Conservation (phyloP, 2,329 filamentous ascomycete species). For the Xylariaceae sp. region DNA sequence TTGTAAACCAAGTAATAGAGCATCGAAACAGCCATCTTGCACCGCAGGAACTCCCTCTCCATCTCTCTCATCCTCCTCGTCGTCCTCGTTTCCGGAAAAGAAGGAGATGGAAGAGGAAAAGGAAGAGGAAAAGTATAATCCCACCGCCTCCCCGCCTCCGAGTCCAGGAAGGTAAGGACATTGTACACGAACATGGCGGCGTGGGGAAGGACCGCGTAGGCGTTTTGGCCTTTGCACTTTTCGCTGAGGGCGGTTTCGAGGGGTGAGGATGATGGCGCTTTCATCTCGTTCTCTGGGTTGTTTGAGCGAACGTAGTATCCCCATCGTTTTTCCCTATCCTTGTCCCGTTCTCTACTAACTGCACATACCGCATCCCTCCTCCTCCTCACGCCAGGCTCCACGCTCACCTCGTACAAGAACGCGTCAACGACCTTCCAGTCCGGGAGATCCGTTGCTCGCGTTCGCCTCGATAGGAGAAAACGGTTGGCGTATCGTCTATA, state of each 20-base stretch:
- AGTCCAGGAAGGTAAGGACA: not conserved
- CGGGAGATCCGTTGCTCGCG: not conserved
- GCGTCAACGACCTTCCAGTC: conserved; percentile 10
- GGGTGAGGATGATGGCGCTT: too few relatives aligned
- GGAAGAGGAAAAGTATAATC: too few relatives aligned
- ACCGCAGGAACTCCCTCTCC: not conserved
- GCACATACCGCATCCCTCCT: not conserved
- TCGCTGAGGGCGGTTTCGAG: too few relatives aligned
- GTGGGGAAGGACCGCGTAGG: conserved; percentile 8
- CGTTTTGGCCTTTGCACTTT: not conserved
- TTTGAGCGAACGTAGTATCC: too few relatives aligned
- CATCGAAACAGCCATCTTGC: too few relatives aligned
- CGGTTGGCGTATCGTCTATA: conserved; percentile 7
- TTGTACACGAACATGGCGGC: conserved; percentile 6
- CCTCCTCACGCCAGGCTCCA: conserved; percentile 3
- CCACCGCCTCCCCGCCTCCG: not conserved
- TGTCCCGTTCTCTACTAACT: not conserved
- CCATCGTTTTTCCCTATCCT: not conserved
- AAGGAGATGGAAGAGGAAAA: too few relatives aligned
- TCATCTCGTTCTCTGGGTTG: too few relatives aligned
- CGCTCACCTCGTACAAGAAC: conserved; percentile 3
- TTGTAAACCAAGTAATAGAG: too few relatives aligned
- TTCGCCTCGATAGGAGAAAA: conserved; percentile 2
- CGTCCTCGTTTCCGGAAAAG: too few relatives aligned
- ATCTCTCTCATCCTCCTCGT: not conserved